phyloP scores from a whole-genome alignment of 768 basidiomycete species.

The Suillus subaureus region DNA sequence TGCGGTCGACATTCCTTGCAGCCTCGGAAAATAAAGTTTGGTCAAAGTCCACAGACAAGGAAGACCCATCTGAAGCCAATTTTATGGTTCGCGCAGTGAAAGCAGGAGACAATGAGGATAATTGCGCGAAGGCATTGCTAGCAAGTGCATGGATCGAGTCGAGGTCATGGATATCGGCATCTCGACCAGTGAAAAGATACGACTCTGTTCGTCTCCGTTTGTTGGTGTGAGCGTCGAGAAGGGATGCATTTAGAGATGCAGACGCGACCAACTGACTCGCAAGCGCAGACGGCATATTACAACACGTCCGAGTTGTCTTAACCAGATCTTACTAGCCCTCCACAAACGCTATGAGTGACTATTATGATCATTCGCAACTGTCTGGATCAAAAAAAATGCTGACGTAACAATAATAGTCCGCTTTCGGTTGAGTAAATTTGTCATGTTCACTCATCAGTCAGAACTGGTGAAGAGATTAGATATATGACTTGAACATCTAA shows the following conservation, averaged over 20 bases:
- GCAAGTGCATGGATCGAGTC: constrained; percentile 84
- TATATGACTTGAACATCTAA: too few relatives aligned
- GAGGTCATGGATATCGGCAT: constrained; percentile 85
- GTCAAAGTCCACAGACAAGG: constrained; percentile 51
- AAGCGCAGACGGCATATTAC: constrained; percentile 66
- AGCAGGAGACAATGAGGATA: constrained; percentile 59
- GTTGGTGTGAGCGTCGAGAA: constrained; percentile 66
- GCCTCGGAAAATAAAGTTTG: constrained; percentile 78
- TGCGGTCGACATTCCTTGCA: constrained; percentile 76
- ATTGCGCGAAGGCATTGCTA: constrained; percentile 74
- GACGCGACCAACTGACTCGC: constrained; percentile 79
- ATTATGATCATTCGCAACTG: neutral
- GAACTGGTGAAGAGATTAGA: too few relatives aligned
- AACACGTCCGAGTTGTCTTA: neutral
- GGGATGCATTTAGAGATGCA: constrained; percentile 74
- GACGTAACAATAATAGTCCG: neutral
- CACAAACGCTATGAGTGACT: neutral
- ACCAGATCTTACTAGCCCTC: neutral
- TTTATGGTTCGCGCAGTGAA: constrained; percentile 35
- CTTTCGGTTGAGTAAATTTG: too few relatives aligned
- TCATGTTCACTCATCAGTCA: too few relatives aligned
- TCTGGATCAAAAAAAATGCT: neutral
- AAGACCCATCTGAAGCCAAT: constrained; percentile 20
- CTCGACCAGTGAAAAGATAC: constrained; percentile 84
- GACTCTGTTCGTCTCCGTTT: constrained; percentile 67